Conservation (phyloP, 2,329 filamentous ascomycete species). For the Aspergillus piperis region DNA sequence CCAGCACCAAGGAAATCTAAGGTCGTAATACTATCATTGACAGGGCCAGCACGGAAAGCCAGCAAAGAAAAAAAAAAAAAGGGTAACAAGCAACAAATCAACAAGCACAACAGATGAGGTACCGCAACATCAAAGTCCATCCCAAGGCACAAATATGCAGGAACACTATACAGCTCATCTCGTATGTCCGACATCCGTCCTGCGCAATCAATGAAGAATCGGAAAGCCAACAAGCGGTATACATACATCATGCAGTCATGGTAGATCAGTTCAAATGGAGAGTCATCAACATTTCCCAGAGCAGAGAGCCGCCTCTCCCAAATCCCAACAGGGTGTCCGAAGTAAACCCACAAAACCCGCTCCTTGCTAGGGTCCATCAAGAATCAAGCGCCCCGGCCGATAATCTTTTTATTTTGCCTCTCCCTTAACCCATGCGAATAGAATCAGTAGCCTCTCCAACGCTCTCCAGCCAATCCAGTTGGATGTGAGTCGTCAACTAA, state of each 20-base stretch:
- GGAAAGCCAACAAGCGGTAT: slow-evolving; percentile 29
- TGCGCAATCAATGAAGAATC: slow-evolving; percentile 7
- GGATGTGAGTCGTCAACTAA: slow-evolving; percentile 25
- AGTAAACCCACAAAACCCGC: background rate
- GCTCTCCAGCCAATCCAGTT: slow-evolving; percentile 35
- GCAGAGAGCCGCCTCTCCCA: background rate
- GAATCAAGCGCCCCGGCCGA: slow-evolving; percentile 4
- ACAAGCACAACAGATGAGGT: slow-evolving; percentile 12
- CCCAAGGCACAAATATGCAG: slow-evolving; percentile 17
- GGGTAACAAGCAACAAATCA: background rate
- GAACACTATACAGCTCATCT: slow-evolving; percentile 27
- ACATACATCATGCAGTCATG: slow-evolving; percentile 42
- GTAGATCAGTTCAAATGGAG: slow-evolving; percentile 13
- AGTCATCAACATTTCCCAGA: slow-evolving; percentile 21
- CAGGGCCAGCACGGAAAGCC: background rate
- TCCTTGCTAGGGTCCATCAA: slow-evolving; percentile 1
- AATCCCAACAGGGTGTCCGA: background rate
- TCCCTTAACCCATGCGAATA: slow-evolving; percentile 9
- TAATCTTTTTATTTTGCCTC: background rate
- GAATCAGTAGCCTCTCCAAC: slow-evolving; percentile 24
- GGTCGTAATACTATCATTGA: background rate
- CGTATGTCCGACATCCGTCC: slow-evolving; percentile 12
- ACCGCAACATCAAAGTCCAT: slow-evolving; percentile 13
- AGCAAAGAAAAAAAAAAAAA: background rate
- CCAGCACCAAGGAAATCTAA: background rate